A percentile compares a stretch with the other conserved stretches of the same genome.
Conservation (phyloP, 2,329 filamentous ascomycete genomes). For the Talaromyces sp. region DNA sequence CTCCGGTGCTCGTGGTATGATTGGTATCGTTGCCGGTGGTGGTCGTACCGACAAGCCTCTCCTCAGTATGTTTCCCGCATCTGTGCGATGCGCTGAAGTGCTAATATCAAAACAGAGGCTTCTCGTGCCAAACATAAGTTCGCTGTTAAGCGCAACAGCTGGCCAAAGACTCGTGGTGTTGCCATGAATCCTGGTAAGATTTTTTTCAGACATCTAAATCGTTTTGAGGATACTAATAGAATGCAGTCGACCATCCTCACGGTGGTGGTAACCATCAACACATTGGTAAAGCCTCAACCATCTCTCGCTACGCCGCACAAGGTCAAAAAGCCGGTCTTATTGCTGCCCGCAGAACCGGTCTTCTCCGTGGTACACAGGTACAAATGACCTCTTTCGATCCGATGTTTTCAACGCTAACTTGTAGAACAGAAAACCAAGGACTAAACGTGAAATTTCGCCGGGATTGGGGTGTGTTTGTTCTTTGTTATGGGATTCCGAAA, state of each 20-base stretch:
- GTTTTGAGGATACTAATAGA: conserved; percentile 25
- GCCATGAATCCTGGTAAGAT: conserved; percentile 95
- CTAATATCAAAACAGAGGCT: conserved; percentile 69
- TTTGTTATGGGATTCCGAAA: conserved; percentile 38
- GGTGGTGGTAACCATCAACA: conserved; percentile 99
- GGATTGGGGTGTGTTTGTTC: conserved; percentile 54
- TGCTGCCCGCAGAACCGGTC: conserved; percentile 98
- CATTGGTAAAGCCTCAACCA: conserved; percentile 99
- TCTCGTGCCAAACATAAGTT: conserved; percentile 99
- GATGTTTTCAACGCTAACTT: too few relatives aligned
- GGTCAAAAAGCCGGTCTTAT: conserved; percentile 99
- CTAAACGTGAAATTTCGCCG: conserved; percentile 48
- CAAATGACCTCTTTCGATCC: too few relatives aligned
- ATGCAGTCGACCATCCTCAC: conserved; percentile 57
- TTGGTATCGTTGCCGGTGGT: conserved; percentile 98
- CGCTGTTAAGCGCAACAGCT: conserved; percentile 99
- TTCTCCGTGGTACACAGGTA: conserved; percentile 36
- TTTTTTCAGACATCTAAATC: conserved; percentile 53
- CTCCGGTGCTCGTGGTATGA: conserved; percentile 93
- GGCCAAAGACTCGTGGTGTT: conserved; percentile 99
- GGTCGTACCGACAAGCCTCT: conserved; percentile 99
- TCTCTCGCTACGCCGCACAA: conserved; percentile 93
- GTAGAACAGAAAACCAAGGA: conserved; percentile 67
- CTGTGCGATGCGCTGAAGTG: conserved; percentile 17
- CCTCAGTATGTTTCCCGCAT: conserved; percentile 61